Evolutionary conservation across 2,329 filamentous ascomycete species (phyloP).

Genomic region (Cytospora chrysosperma): DNA sequence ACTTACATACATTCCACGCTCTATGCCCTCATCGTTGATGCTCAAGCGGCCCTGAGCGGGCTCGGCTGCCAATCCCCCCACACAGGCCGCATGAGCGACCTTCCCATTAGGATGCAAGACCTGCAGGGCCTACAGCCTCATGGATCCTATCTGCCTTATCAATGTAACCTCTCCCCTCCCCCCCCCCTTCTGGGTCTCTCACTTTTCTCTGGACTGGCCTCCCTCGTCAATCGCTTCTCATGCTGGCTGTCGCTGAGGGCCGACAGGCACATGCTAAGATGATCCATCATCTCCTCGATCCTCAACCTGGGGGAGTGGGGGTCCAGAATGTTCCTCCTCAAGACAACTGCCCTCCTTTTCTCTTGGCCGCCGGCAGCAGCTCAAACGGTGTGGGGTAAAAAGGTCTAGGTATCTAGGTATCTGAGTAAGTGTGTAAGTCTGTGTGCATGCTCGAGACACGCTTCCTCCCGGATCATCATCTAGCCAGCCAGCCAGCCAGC

Average conservation of each 20-base stretch:
- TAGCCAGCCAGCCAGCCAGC: background rate
- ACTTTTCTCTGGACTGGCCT: slow-evolving; percentile 6
- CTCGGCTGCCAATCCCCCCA: background rate
- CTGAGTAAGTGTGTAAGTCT: no score
- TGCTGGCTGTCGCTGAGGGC: background rate
- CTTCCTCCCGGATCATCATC: background rate
- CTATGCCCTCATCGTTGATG: background rate
- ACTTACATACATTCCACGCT: no score
- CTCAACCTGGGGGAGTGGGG: background rate
- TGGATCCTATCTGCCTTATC: slow-evolving; percentile 15
- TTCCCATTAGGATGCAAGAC: slow-evolving; percentile 12
- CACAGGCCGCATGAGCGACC: slow-evolving; percentile 2
- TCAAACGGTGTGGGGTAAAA: slow-evolving; percentile 1
- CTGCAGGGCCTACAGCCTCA: slow-evolving; percentile 14
- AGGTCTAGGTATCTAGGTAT: no score
- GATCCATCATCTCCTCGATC: background rate
- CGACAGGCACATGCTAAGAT: background rate
- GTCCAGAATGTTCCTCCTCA: no score
- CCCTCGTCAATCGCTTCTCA: background rate
- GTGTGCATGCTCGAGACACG: background rate
- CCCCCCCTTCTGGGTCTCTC: background rate
- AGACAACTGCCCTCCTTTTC: background rate
- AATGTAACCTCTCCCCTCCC: no score
- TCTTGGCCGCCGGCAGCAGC: background rate
- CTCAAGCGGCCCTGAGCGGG: background rate